Conservation (phyloP, 1,139 yeast genomes). For the Scheffersomyces titani region DNA sequence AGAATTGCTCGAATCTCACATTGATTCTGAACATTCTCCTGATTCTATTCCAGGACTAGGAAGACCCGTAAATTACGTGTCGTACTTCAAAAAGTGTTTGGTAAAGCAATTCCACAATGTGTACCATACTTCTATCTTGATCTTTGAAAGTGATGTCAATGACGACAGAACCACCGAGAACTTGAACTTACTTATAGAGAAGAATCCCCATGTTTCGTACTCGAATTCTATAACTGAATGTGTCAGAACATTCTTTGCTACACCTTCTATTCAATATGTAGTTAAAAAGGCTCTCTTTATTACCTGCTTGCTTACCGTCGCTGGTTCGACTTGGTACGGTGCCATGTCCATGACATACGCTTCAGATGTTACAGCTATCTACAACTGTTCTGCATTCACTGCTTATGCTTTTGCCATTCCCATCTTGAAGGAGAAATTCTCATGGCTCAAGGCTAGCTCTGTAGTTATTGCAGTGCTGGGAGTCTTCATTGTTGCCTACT, state of each 20-base stretch:
- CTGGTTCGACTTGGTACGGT: constrained; percentile 86
- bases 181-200: constrained; percentile 37
- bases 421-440: constrained; percentile 63
- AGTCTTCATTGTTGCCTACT: constrained; percentile 77
- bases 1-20: constrained; percentile 30
- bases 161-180: constrained; percentile 37
- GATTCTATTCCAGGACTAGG: constrained; percentile 10
- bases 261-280: constrained; percentile 53
- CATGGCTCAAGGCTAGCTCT: constrained; percentile 65
- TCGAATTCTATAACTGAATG: constrained; percentile 39
- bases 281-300: constrained; percentile 44
- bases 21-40: constrained; percentile 7
- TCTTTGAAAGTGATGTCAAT: constrained; percentile 43
- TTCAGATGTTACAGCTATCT: constrained; percentile 85
- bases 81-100: constrained; percentile 44
- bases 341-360: constrained; percentile 83
- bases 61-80: constrained; percentile 18
- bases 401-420: constrained; percentile 87
- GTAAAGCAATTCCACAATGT: constrained; percentile 53
- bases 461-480: constrained; percentile 74
- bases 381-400: constrained; percentile 86
- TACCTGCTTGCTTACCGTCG: constrained; percentile 63
- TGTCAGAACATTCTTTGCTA: constrained; percentile 33
- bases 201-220: constrained; percentile 44
- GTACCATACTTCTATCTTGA: constrained; percentile 51